A percentile compares a stretch with the other conserved stretches of the same genome.
These are phyloP conservation scores for Aspergillus unguis DNA, from an alignment of 2,329 filamentous ascomycete genomes.

Conservation along the genomic window DNA sequence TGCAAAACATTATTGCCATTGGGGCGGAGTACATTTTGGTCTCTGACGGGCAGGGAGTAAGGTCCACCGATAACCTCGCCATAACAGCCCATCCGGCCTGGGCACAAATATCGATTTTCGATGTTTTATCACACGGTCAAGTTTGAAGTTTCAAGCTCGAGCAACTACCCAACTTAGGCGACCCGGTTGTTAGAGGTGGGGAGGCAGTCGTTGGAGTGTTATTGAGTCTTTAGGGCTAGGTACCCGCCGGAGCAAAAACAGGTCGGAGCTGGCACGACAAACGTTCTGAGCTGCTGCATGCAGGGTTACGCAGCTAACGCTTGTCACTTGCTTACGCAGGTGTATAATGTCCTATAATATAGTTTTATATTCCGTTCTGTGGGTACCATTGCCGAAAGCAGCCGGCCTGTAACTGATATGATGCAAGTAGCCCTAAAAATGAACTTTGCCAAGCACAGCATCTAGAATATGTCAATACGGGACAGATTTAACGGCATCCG, in stretches of 20 bases:
- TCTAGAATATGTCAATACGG: too few relatives aligned
- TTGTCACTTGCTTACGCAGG: too few relatives aligned
- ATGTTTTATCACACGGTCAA: slow-evolving; percentile 2
- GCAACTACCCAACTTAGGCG: too few relatives aligned
- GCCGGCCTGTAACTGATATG: too few relatives aligned
- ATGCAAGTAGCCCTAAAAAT: too few relatives aligned
- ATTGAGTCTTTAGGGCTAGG: background rate
- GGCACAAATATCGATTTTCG: slow-evolving; percentile 8
- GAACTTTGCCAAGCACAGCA: too few relatives aligned
- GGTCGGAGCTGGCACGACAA: background rate
- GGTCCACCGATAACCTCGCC: slow-evolving; percentile 2
- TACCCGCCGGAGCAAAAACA: background rate
- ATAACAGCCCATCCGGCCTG: slow-evolving; percentile 5
- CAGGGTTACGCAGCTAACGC: too few relatives aligned
- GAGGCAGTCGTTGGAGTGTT: background rate
- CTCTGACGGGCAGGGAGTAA: background rate
- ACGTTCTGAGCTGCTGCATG: too few relatives aligned
- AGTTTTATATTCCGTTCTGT: too few relatives aligned
- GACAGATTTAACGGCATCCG: too few relatives aligned
- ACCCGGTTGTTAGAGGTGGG: background rate
- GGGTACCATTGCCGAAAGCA: too few relatives aligned
- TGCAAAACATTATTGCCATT: slow-evolving; percentile 8
- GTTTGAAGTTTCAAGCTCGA: background rate
- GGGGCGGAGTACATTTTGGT: slow-evolving; percentile 6
- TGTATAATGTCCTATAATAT: too few relatives aligned